These are phyloP conservation scores for Phoma sp. DNA, from an alignment of 2,329 filamentous ascomycete genomes.

Conservation along the genomic window DNA sequence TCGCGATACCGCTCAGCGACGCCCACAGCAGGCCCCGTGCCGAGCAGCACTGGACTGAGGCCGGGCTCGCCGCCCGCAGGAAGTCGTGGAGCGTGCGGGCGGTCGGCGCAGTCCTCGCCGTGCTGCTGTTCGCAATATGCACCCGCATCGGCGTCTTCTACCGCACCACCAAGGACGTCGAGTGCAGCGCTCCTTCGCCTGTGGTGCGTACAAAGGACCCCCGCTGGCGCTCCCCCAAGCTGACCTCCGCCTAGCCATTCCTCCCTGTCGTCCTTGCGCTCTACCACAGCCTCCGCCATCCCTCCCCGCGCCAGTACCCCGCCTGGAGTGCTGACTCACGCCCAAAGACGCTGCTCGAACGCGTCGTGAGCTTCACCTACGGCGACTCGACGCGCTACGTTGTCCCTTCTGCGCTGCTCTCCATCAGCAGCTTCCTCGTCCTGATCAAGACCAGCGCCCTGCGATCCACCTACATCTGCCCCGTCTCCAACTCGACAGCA, in stretches of 20 bases:
- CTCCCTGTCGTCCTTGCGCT: constrained; percentile 44
- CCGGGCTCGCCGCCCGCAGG: constrained; percentile 24
- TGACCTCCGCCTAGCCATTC: constrained; percentile 33
- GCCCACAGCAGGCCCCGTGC: constrained; percentile 30
- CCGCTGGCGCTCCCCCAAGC: background rate
- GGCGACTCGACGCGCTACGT: constrained; percentile 43
- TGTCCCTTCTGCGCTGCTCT: constrained; percentile 38
- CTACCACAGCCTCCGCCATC: constrained; percentile 39
- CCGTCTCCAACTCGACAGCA: constrained; percentile 33
- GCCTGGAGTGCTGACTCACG: constrained; percentile 39
- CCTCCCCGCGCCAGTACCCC: constrained; percentile 34
- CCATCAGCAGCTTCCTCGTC: constrained; percentile 42
- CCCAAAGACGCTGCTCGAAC: constrained; percentile 33
- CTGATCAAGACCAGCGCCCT: constrained; percentile 37
- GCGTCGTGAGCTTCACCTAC: constrained; percentile 36
- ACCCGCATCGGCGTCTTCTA: constrained; percentile 42
- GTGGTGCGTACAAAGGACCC: constrained; percentile 22
- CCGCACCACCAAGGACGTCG: constrained; percentile 38
- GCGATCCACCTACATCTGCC: constrained; percentile 45
- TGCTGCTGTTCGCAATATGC: constrained; percentile 41
- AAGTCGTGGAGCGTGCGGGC: constrained; percentile 28
- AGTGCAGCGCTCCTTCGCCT: constrained; percentile 42
- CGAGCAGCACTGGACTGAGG: constrained; percentile 39
- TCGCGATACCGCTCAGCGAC: constrained; percentile 41
- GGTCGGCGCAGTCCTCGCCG: constrained; percentile 34